Percentiles rank a stretch among this genome's conserved stretches.
Evolutionary conservation across 2,329 filamentous ascomycete species (phyloP).

Genomic region (Aspergillus luchuensis): DNA sequence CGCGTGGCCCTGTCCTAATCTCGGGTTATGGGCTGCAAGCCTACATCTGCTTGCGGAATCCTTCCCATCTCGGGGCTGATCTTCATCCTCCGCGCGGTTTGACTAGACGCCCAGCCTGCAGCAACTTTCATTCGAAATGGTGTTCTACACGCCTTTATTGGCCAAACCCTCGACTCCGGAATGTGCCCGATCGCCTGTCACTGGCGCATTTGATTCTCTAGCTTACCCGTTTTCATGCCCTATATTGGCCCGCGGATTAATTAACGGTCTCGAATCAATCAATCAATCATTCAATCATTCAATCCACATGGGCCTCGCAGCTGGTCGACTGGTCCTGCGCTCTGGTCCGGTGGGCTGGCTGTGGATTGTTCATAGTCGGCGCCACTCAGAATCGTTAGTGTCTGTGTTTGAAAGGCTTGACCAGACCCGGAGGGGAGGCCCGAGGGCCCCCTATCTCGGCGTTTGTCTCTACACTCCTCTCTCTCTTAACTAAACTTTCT

Average conservation of each 20-base stretch:
- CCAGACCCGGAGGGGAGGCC: neutral
- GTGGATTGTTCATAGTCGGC: conserved; percentile 19
- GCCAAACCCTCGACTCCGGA: neutral
- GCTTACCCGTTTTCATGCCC: neutral
- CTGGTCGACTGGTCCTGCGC: conserved; percentile 8
- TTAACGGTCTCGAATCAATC: too few species aligned
- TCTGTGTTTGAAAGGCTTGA: conserved; percentile 2
- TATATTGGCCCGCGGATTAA: neutral
- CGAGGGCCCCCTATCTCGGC: too few species aligned
- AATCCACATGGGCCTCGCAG: neutral
- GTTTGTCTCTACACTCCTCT: neutral
- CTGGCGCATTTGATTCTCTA: neutral
- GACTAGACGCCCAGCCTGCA: too few species aligned
- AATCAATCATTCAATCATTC: too few species aligned
- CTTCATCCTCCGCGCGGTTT: neutral
- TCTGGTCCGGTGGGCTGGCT: conserved; percentile 31
- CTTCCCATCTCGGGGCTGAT: neutral
- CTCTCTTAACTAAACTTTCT: neutral
- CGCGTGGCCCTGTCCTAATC: neutral
- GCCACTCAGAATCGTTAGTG: conserved; percentile 17
- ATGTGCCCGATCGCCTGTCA: neutral
- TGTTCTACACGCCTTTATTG: too few species aligned
- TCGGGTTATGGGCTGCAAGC: too few species aligned
- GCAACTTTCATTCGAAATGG: too few species aligned
- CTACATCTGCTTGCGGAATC: neutral